Evolutionary conservation across 106 monocot species (phyloP), one percentile per base, ranked within the genome.

Genomic region (Alisma plantagoaquatica): DNA sequence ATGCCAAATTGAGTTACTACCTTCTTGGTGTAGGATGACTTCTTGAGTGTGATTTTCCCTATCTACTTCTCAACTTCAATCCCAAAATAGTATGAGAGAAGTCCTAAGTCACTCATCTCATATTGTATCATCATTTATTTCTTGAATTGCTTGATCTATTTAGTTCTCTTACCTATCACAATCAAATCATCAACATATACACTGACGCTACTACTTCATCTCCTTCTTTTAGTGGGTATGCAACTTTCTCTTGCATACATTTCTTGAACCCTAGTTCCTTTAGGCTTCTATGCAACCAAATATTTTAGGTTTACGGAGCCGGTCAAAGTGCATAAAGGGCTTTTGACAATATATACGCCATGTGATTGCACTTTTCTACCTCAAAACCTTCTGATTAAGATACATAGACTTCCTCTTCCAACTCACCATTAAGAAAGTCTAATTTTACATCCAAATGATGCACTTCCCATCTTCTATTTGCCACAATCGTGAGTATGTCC

Each of bases 21-120:
- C 48, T 49, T 49, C 22, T 23, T 23, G n/a, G 48, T 24, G 17
- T 49, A 49, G 20, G 48, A 10, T 21, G 48, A 49, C 20, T 49
- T 19, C 10, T 49, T 49, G 48, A 49, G 48, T 49, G 48, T 49
- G 18, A 49, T 19, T 38, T n/a, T n/a, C n/a, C n/a, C n/a, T n/a
- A n/a, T n/a, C n/a, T n/a, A n/a, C 35, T 6, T 38, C 35, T 21
- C 48, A 19, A 11, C 25, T 23, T 49, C 25, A 10, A 23, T 49
- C 48, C 2, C 2, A 49, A 21, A 21, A 18, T n/a, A n/a, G n/a
- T n/a, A n/a, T n/a, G n/a, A n/a, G n/a, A n/a, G n/a, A n/a, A n/a
- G n/a, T n/a, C n/a, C n/a, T n/a, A n/a, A n/a, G n/a, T n/a, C 48
- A 49, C 48, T 49, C 48, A 49, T 49, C 48, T 49, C 48, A 23